phyloP scores from a whole-genome alignment of 441 rosid species.

The Kokia cookei region DNA sequence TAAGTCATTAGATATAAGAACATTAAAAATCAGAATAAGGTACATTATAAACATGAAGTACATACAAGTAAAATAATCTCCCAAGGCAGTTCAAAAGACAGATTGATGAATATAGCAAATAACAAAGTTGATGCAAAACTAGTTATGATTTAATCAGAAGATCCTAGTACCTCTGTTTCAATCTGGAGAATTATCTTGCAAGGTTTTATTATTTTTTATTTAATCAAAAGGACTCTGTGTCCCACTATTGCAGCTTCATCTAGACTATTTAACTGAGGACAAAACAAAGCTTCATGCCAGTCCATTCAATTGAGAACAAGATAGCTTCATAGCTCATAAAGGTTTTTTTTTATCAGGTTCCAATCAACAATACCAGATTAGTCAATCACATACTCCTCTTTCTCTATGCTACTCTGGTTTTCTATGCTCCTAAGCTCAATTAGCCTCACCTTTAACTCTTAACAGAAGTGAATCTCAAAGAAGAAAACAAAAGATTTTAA shows the following conservation, averaged over 20 bases:
- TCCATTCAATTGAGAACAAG: background rate
- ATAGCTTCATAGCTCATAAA: background rate
- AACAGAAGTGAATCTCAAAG: background rate
- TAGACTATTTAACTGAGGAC: background rate
- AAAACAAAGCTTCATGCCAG: background rate
- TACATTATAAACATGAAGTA: background rate
- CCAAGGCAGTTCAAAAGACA: background rate
- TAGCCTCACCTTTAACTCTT: background rate
- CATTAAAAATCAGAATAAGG: constrained; percentile 3
- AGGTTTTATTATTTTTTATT: background rate
- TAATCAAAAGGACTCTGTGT: background rate
- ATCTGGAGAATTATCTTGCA: background rate
- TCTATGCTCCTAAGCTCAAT: background rate
- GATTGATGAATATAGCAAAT: background rate
- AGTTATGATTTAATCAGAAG: background rate
- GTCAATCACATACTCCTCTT: background rate
- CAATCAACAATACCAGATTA: background rate
- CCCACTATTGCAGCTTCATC: background rate
- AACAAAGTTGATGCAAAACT: background rate
- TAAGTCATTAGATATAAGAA: constrained; percentile 21
- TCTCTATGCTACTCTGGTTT: background rate
- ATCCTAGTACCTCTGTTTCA: background rate
- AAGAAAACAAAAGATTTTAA: background rate
- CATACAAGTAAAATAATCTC: background rate
- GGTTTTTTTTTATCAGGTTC: background rate